Evolutionary conservation across 2,329 filamentous ascomycete genomes (phyloP).

Genomic region (Hypoxylon sp.): DNA sequence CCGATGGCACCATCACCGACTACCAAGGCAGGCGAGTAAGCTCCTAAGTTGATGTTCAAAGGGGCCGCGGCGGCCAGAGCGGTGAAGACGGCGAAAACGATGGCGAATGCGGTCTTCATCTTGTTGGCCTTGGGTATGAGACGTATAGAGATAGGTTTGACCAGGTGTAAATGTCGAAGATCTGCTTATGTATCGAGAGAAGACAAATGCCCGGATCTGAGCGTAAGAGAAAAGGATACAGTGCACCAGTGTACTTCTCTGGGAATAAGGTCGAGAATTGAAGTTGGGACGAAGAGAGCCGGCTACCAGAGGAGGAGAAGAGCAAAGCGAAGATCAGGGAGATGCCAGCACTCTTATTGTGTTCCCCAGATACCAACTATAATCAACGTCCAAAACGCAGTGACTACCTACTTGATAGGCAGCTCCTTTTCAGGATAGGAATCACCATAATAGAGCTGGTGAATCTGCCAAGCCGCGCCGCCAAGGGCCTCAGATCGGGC

Average conservation of each 20-base stretch:
- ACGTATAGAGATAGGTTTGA: not conserved
- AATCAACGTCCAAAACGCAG: slow-evolving; percentile 19
- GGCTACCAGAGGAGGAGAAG: slow-evolving; percentile 32
- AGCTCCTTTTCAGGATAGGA: not conserved
- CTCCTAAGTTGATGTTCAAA: slow-evolving; percentile 54
- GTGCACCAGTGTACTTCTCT: slow-evolving; percentile 48
- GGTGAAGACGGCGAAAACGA: slow-evolving; percentile 49
- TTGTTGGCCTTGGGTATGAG: slow-evolving; percentile 44
- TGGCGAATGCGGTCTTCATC: slow-evolving; percentile 48
- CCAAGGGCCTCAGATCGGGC: slow-evolving; percentile 46
- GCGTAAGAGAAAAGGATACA: slow-evolving; percentile 20
- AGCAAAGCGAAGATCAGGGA: slow-evolving; percentile 21
- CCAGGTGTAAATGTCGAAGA: not conserved
- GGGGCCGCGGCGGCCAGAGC: slow-evolving; percentile 50
- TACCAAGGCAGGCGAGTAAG: slow-evolving; percentile 54
- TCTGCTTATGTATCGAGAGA: slow-evolving; percentile 6
- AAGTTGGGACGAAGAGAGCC: slow-evolving; percentile 35
- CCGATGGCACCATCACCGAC: slow-evolving; percentile 61
- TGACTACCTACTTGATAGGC: not conserved
- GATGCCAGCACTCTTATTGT: slow-evolving; percentile 16
- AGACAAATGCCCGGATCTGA: slow-evolving; percentile 41
- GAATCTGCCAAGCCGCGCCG: slow-evolving; percentile 35
- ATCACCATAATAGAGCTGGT: slow-evolving; percentile 19
- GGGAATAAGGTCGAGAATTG: slow-evolving; percentile 24
- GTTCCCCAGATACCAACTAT: slow-evolving; percentile 29